A percentile compares a stretch with the other conserved stretches of the same genome.
Evolutionary conservation across 345 rosid species (phyloP).

Genomic region (Syzygium aqueum): DNA sequence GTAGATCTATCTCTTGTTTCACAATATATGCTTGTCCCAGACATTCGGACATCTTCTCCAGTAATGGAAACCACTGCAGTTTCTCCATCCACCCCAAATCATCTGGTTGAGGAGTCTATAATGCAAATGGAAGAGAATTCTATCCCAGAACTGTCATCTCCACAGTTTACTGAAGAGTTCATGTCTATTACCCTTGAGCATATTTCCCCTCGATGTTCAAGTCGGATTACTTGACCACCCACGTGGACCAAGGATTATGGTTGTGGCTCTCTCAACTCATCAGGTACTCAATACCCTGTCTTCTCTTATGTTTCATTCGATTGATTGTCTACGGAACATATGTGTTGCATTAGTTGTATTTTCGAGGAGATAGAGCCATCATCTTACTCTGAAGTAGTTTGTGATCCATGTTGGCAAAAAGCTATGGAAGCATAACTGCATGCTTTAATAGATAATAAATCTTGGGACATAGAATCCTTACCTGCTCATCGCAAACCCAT

Average conservation of each 20-base stretch:
- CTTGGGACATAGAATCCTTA: background rate
- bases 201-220: background rate
- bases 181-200: background rate
- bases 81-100: background rate
- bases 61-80: background rate
- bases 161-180: no score
- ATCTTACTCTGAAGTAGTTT: no score
- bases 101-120: background rate
- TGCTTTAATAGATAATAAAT: background rate
- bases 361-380: background rate
- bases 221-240: background rate
- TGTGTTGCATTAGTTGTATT: background rate
- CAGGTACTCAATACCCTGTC: background rate
- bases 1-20: background rate
- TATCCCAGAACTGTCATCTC: background rate
- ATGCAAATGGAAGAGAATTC: background rate
- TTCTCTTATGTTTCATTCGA: background rate
- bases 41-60: background rate
- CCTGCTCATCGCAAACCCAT: rapidly evolving
- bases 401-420: background rate
- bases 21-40: background rate
- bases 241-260: background rate
- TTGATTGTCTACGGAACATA: background rate
- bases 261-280: background rate
- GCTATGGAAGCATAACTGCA: background rate